Percentiles rank a stretch among this genome's conserved stretches.
Evolutionary conservation across 331 rosid species (phyloP).

Genomic region (Ulmus americana): DNA sequence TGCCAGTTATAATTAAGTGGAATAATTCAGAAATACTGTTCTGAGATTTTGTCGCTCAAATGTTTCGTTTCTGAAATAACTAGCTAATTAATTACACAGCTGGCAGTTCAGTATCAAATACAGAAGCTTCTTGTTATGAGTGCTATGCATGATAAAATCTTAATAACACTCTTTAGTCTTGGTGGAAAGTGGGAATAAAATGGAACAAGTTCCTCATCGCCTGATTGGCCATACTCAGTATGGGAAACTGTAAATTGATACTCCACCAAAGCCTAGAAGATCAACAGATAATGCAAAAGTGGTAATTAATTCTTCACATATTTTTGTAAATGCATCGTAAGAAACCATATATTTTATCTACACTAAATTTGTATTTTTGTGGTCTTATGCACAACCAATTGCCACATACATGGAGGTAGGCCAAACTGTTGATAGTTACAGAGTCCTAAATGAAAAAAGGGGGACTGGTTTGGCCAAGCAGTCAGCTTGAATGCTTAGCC

Average conservation of each 20-base stretch:
- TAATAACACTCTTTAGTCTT: not conserved
- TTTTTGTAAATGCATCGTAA: not conserved
- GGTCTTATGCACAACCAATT: not conserved
- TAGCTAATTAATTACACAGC: not conserved
- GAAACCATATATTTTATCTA: not conserved
- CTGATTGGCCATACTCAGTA: not conserved
- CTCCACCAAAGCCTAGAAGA: not conserved
- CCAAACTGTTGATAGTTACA: not conserved
- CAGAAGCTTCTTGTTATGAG: not conserved
- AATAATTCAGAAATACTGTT: slow-evolving; percentile 12
- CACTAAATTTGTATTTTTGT: not conserved
- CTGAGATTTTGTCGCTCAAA: not conserved
- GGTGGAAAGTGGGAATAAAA: not conserved
- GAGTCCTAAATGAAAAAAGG: slow-evolving; percentile 20
- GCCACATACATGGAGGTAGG: not conserved
- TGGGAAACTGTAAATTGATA: not conserved
- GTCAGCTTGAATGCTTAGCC: slow-evolving; percentile 30
- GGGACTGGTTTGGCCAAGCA: slow-evolving; percentile 44
- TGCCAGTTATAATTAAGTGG: not conserved
- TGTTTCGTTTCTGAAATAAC: not conserved
- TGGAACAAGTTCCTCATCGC: not conserved
- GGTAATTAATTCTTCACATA: not conserved
- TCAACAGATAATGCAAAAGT: not conserved
- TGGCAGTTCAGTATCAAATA: not conserved
- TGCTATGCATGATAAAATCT: not conserved